These are phyloP conservation scores for Aspergillus ruber DNA, from an alignment of 2,329 filamentous ascomycete genomes.

Conservation along the genomic window DNA sequence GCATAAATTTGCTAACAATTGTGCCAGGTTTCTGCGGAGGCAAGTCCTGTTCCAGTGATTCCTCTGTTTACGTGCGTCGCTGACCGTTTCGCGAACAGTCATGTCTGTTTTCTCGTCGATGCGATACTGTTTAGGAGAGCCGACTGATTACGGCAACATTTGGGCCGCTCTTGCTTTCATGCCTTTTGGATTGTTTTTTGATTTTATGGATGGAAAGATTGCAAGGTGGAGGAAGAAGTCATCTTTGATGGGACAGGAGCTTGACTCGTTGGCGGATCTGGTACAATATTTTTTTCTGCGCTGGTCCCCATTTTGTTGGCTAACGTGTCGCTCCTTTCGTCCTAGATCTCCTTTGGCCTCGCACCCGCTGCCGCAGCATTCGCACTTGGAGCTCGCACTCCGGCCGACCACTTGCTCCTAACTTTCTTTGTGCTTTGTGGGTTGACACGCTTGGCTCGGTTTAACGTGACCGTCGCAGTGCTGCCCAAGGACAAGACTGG, in stretches of 20 bases:
- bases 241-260: constrained; percentile 93
- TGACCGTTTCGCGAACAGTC: constrained; percentile 41
- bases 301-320: background rate
- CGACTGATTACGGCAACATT: constrained; percentile 59
- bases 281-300: constrained; percentile 43
- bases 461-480: constrained; percentile 89
- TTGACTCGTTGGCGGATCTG: constrained; percentile 91
- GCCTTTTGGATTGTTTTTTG: constrained; percentile 91
- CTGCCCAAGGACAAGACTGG: constrained; percentile 87
- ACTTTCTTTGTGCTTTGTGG: constrained; percentile 92
- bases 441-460: constrained; percentile 84
- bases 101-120: constrained; percentile 95
- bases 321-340: constrained; percentile 3
- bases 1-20: constrained; percentile 11
- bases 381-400: constrained; percentile 77
- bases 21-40: constrained; percentile 43
- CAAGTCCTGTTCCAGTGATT: constrained; percentile 19
- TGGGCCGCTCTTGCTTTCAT: constrained; percentile 82
- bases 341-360: constrained; percentile 88
- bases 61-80: constrained; percentile 4
- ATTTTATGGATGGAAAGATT: constrained; percentile 96
- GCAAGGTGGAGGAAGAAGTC: constrained; percentile 96
- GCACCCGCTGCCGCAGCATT: constrained; percentile 84
- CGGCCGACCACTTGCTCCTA: constrained; percentile 71
- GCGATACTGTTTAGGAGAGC: constrained; percentile 77